phyloP scores from a whole-genome alignment of 2,329 filamentous ascomycete genomes.

The Orbilia ellipsospora region DNA sequence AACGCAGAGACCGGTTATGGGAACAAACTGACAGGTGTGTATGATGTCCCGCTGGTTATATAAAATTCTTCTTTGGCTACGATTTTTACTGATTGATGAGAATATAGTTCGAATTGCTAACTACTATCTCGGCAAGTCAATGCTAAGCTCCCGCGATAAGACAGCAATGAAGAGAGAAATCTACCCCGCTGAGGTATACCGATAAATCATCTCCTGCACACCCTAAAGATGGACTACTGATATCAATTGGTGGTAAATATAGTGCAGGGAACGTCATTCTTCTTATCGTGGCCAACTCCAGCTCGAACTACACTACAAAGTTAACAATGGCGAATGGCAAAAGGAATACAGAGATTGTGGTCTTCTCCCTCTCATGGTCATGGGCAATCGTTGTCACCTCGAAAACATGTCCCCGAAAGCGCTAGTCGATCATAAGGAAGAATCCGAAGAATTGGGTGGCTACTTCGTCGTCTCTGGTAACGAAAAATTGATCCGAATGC shows the following conservation, averaged over 20 bases:
- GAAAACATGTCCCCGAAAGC: slow-evolving; percentile 84
- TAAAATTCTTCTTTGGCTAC: neutral
- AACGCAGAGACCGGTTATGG: slow-evolving; percentile 68
- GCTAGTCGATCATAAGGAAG: slow-evolving; percentile 88
- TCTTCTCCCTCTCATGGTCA: slow-evolving; percentile 91
- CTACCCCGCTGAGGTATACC: slow-evolving; percentile 76
- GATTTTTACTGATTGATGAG: neutral
- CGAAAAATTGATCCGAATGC: slow-evolving; percentile 93
- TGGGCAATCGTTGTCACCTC: slow-evolving; percentile 84
- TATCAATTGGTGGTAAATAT: slow-evolving; percentile 1
- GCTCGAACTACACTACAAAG: slow-evolving; percentile 82
- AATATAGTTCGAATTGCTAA: slow-evolving; percentile 76
- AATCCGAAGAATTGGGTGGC: slow-evolving; percentile 93
- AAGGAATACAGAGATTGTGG: slow-evolving; percentile 88
- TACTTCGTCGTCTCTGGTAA: slow-evolving; percentile 99
- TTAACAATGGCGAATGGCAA: slow-evolving; percentile 87
- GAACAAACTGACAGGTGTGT: slow-evolving; percentile 74
- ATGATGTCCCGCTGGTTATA: neutral
- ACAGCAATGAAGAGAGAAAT: slow-evolving; percentile 83
- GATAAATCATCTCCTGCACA: neutral
- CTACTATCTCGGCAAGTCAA: slow-evolving; percentile 82
- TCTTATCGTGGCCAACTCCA: slow-evolving; percentile 89
- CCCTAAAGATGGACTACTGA: neutral
- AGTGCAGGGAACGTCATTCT: slow-evolving; percentile 88
- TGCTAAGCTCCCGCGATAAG: slow-evolving; percentile 58